These are phyloP conservation scores for Geosmithia putterillii DNA, from an alignment of 2,329 filamentous ascomycete species.

Conservation along the genomic window DNA sequence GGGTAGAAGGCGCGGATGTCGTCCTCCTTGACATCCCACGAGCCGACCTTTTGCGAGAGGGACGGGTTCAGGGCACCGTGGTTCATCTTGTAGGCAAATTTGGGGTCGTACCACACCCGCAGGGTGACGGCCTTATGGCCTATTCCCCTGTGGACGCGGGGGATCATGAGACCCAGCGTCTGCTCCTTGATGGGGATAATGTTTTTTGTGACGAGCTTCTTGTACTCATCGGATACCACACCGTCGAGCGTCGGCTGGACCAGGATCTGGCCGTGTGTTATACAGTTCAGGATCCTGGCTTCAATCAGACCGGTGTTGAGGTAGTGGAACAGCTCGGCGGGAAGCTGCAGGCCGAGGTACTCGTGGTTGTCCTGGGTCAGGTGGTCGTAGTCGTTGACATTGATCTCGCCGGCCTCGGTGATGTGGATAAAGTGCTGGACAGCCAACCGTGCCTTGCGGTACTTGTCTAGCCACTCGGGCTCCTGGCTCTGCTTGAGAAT, in stretches of 20 bases:
- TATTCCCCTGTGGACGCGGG: slow-evolving; percentile 72
- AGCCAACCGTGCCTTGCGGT: slow-evolving; percentile 72
- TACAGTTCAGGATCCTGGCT: slow-evolving; percentile 66
- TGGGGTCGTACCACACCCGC: slow-evolving; percentile 72
- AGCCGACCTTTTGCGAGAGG: slow-evolving; percentile 33
- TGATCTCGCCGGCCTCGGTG: slow-evolving; percentile 62
- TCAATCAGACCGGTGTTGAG: slow-evolving; percentile 73
- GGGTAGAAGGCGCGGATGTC: slow-evolving; percentile 36
- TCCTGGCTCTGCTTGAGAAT: slow-evolving; percentile 55
- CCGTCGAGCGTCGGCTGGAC: slow-evolving; percentile 80
- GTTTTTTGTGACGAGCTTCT: slow-evolving; percentile 60
- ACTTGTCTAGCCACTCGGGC: slow-evolving; percentile 71
- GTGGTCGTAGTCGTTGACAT: slow-evolving; percentile 58
- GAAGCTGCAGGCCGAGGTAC: slow-evolving; percentile 80
- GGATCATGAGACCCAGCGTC: slow-evolving; percentile 65
- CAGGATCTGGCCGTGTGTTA: slow-evolving; percentile 67
- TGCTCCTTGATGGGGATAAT: slow-evolving; percentile 65
- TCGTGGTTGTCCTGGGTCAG: slow-evolving; percentile 77
- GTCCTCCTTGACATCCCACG: slow-evolving; percentile 63
- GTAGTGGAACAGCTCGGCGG: slow-evolving; percentile 84
- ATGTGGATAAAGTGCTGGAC: slow-evolving; percentile 83
- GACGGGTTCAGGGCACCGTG: slow-evolving; percentile 36
- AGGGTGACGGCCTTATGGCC: slow-evolving; percentile 67
- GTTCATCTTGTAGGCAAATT: slow-evolving; percentile 55
- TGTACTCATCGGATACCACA: slow-evolving; percentile 68